Evolutionary conservation across 2,329 filamentous ascomycete genomes (phyloP).

Genomic region (Teratosphaeria pseudoeucalypti): DNA sequence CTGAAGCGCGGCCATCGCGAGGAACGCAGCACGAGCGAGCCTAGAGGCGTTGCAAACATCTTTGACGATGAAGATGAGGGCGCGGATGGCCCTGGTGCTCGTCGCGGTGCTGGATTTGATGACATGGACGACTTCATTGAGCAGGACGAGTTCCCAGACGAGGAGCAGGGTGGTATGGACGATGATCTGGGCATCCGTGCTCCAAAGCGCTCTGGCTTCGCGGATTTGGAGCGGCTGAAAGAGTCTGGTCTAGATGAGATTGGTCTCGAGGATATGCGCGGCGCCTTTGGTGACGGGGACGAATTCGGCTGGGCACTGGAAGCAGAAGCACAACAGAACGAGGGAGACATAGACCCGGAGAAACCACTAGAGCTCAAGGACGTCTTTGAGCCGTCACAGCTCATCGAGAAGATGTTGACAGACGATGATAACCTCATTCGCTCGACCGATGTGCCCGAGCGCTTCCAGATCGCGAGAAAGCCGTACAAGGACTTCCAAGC

Average conservation of each 20-base stretch:
- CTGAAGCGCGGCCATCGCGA: constrained; percentile 84
- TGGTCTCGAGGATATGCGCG: constrained; percentile 88
- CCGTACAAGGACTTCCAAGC: constrained; percentile 68
- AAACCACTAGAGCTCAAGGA: constrained; percentile 89
- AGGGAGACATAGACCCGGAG: constrained; percentile 67
- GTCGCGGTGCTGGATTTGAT: constrained; percentile 46
- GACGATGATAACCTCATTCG: constrained; percentile 91
- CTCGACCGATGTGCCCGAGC: constrained; percentile 79
- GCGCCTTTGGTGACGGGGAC: constrained; percentile 88
- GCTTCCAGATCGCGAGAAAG: constrained; percentile 84
- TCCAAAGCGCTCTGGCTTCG: constrained; percentile 59
- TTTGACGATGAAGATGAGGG: constrained; percentile 90
- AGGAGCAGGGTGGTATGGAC: constrained; percentile 62
- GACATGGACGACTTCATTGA: constrained; percentile 93
- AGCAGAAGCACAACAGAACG: constrained; percentile 72
- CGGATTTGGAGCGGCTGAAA: constrained; percentile 59
- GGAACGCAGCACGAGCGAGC: constrained; percentile 49
- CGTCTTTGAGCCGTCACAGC: constrained; percentile 92
- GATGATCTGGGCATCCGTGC: constrained; percentile 85
- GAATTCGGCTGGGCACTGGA: constrained; percentile 94
- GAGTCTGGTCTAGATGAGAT: constrained; percentile 70
- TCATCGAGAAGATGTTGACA: constrained; percentile 87
- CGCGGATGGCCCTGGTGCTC: constrained; percentile 38
- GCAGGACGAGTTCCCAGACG: constrained; percentile 83
- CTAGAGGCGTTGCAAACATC: constrained; percentile 76